Base-by-base conservation (phyloP, 345 rosid genomes). In the Erucastrum elatum region DNA sequence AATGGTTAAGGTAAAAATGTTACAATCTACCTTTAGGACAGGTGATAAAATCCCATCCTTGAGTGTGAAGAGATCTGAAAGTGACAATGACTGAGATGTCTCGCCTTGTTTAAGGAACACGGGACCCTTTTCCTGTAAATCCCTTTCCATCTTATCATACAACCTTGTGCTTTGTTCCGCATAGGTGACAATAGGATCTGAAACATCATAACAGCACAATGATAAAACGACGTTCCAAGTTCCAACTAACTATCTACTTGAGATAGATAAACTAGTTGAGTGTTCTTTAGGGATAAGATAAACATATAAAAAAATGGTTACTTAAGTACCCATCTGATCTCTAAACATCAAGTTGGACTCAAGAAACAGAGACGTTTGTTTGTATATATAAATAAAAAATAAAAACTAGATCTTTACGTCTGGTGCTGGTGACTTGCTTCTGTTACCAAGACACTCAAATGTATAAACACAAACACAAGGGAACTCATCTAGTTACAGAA, bases 61-160 rank as follows among this genome's bases (percentile, higher is more conserved):
- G 30, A 92, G 17, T 46, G 88, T 86, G 77, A 94, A 93, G 75
- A 93, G 85, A 82, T 93, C 92, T 1, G 97, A 92, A 69, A 94
- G 87, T 2, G 88, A 83, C 78, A 95, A 80, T 4, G 97, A 93
- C 83, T 91, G 97, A 77, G 98, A 90, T 10, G 99, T 93, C 85
- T 95, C 86, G 8, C 99, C 96, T 10, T 87, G 91, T 80, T 91
- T 87, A 46, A 95, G 93, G 74, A 95, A 93, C 29, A 66, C 78
- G 0, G 88, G 86, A 69, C 98, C 99, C 1, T 77, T 85, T 75
- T 90, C 94, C 77, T 88, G 89, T 82, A 91, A 82, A 84, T 91
- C 97, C 80, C 78, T 85, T 53, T 82, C 93, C 99, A 95, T 90
- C 81, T 85, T 87, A 82, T 89, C 90, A 74, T 93, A 93, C 82